Base-by-base conservation (phyloP, 164 flowering plant species). In the Protea cynaroides region DNA sequence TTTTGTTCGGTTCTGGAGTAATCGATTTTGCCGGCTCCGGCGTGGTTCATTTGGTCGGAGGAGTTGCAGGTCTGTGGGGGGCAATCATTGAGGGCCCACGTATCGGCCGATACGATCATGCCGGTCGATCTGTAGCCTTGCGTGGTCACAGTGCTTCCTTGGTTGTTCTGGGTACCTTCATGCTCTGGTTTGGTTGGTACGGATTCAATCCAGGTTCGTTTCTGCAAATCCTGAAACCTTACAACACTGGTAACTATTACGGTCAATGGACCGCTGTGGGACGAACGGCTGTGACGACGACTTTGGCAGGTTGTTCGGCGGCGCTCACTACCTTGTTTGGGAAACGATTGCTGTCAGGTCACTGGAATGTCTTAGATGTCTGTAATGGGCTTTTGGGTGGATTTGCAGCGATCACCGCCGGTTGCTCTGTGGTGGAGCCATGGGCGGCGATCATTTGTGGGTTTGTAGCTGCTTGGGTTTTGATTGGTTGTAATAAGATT, bases 401-500 rank as follows among this genome's bases (percentile, higher is more conserved):
- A 23, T 88, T 88, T 63, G 95, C 88, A 0, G 89, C 91, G 0
- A 86, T 88, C 37, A 86, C 95, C 0, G 64, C 83, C 0, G 95
- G 95, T 0, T 88, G 95, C 71, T 77, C 91, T 0, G 90, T 88
- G 21, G 96, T 88, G 6, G 90, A 88, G 49, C 96, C 91, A 0
- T 88, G 96, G 96, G 91, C 91, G 0, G 91, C 95, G 1, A 78
- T 88, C 14, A 65, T 88, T 9, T 88, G 95, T 64, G 95, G 95
- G 25, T 83, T 89, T 49, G 83, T 85, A 4, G 85, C 96, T 0
- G 75, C 92, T 0, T 8, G 73, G 10, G 88, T 89, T 0, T 56
- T 89, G 11, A 85, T 83, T 14, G 76, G 80, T 0, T 77, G 77
- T 66, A 89, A 89, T 78, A 74, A 59, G 29, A 47, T 86, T 1